These are phyloP conservation scores for Paraphoma chrysanthemicola DNA, from an alignment of 2,329 filamentous ascomycete genomes.

Conservation along the genomic window DNA sequence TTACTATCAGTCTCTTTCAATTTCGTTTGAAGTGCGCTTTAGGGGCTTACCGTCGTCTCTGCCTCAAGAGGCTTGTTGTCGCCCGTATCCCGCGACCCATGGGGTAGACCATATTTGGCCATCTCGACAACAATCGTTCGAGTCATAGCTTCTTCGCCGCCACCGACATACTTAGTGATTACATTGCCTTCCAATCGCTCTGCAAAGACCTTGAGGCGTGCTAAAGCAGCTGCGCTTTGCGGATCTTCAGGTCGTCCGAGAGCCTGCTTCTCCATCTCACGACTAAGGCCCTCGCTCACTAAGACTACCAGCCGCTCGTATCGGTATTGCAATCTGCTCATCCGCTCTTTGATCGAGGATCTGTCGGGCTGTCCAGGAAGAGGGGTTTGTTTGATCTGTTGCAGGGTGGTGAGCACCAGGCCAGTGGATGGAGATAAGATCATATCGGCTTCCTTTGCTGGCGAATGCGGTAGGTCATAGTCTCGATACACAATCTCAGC, in stretches of 20 bases:
- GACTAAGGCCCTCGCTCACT: constrained; percentile 58
- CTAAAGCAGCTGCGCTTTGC: constrained; percentile 55
- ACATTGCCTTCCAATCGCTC: constrained; percentile 49
- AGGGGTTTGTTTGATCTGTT: constrained; percentile 74
- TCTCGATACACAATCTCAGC: constrained; percentile 68
- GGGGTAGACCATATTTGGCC: constrained; percentile 42
- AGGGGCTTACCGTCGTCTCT: constrained; percentile 59
- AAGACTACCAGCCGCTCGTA: constrained; percentile 75
- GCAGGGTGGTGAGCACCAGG: constrained; percentile 72
- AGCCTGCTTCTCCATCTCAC: constrained; percentile 30
- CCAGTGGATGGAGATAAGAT: constrained; percentile 73
- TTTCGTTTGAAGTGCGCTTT: neutral
- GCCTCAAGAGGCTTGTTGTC: constrained; percentile 55
- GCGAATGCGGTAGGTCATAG: constrained; percentile 49
- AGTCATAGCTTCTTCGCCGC: constrained; percentile 51
- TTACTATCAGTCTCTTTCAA: neutral
- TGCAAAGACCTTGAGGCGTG: constrained; percentile 61
- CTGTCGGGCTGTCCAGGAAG: constrained; percentile 64
- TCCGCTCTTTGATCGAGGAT: constrained; percentile 58
- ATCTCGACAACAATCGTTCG: constrained; percentile 41
- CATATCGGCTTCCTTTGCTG: constrained; percentile 71
- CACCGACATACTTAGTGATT: constrained; percentile 46
- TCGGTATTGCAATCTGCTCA: constrained; percentile 61
- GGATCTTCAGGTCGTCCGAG: constrained; percentile 33
- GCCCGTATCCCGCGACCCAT: constrained; percentile 35